phyloP scores from a whole-genome alignment of 2,329 filamentous ascomycete species.

The Fusarium praegraminearum region DNA sequence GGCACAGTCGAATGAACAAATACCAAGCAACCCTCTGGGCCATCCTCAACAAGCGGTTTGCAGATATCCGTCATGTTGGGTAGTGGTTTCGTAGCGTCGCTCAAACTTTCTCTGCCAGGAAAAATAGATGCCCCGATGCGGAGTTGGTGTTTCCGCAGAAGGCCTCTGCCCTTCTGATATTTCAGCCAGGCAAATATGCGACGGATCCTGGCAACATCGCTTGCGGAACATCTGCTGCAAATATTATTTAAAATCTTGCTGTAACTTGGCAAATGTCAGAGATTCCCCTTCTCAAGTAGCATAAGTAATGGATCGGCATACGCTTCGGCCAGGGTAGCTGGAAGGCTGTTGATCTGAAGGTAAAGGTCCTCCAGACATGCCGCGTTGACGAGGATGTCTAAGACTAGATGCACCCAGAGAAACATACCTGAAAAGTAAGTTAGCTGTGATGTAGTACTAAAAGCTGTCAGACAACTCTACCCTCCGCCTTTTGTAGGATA shows the following conservation, averaged over 20 bases:
- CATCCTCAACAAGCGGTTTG: not conserved
- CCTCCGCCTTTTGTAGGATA: not conserved
- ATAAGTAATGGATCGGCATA: not conserved
- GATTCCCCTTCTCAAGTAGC: not conserved
- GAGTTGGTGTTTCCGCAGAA: conserved; percentile 3
- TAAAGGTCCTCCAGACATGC: not conserved
- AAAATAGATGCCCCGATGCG: not conserved
- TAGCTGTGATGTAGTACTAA: not conserved
- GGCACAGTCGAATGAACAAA: not conserved
- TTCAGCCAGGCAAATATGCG: conserved; percentile 7
- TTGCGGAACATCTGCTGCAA: not conserved
- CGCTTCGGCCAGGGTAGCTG: not conserved
- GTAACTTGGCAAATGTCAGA: not conserved
- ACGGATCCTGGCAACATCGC: conserved; percentile 1
- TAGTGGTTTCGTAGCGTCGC: not conserved
- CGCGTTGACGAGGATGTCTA: not conserved
- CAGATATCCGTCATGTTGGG: not conserved
- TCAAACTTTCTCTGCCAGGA: not conserved
- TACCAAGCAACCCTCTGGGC: not conserved
- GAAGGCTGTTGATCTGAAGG: not conserved
- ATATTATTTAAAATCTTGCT: not conserved
- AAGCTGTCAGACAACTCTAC: not conserved
- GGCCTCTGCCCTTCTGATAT: conserved; percentile 1
- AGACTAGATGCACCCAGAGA: not conserved
- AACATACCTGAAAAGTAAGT: not conserved